A percentile compares a stretch with the other conserved stretches of the same genome.
Conservation (phyloP, 352 stramenopile species). For the Phytophthora pisi region DNA sequence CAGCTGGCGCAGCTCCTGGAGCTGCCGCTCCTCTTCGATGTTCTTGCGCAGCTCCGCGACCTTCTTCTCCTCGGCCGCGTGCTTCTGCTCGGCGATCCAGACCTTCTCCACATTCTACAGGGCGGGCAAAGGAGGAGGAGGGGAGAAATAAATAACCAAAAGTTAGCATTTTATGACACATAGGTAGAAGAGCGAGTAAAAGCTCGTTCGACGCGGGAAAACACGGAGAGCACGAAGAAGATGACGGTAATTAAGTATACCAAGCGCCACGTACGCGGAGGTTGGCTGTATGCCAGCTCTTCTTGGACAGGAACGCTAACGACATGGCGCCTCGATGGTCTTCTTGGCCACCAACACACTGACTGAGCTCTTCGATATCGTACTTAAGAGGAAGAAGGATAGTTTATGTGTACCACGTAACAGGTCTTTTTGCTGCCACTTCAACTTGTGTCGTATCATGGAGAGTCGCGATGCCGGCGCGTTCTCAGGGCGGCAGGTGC, state of each 20-base stretch:
- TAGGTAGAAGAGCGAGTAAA: neutral
- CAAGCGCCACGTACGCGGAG: slow-evolving; percentile 67
- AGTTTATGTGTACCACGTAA: neutral
- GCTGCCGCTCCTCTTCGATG: slow-evolving; percentile 95
- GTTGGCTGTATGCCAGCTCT: slow-evolving; percentile 98
- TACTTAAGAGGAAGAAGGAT: neutral
- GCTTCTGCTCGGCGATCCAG: slow-evolving; percentile 96
- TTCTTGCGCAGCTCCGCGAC: slow-evolving; percentile 95
- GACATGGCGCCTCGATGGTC: slow-evolving; percentile 54
- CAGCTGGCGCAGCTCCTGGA: slow-evolving; percentile 94
- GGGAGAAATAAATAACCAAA: neutral
- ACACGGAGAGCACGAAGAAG: neutral
- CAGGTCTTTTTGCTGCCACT: neutral
- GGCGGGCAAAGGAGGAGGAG: neutral
- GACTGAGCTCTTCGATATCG: neutral
- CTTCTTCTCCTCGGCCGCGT: slow-evolving; percentile 93
- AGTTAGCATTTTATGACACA: neutral
- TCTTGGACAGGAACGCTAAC: slow-evolving; percentile 95
- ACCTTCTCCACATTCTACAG: slow-evolving; percentile 97
- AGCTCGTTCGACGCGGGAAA: slow-evolving; percentile 1
- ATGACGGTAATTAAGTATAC: neutral
- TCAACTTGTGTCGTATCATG: slow-evolving; percentile 14
- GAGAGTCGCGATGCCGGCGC: slow-evolving; percentile 27
- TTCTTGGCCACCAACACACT: neutral
- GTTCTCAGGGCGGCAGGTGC: slow-evolving; percentile 44